A percentile compares a stretch with the other conserved stretches of the same genome.
Evolutionary conservation across 371 early-diverging fungal genomes (phyloP).

Genomic region (Funneliformis caledonium): DNA sequence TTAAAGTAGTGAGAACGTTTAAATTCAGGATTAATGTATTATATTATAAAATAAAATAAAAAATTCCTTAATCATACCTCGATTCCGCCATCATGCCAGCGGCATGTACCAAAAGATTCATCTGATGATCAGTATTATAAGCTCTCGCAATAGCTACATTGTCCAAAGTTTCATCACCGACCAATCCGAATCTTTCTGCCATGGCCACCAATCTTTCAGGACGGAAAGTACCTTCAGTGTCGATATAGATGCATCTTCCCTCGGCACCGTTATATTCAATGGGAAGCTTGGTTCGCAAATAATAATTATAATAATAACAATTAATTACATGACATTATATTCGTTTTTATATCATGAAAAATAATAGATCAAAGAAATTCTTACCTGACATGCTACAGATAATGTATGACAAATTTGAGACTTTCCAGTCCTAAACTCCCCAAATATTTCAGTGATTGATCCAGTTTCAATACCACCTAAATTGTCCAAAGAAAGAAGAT

Average conservation of each 20-base stretch:
- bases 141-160: constrained; percentile 98
- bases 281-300: constrained; percentile 65
- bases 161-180: constrained; percentile 89
- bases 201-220: constrained; percentile 91
- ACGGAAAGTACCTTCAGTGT: constrained; percentile 99
- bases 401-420: constrained; percentile 98
- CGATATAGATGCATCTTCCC: constrained; percentile 98
- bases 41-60: background rate
- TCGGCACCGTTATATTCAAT: constrained; percentile 89
- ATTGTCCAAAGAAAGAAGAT: too few species aligned
- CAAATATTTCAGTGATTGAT: constrained; percentile 99
- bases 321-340: background rate
- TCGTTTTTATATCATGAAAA: constrained; percentile 1
- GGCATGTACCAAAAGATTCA: constrained; percentile 88
- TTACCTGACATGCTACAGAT: constrained; percentile 96
- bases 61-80: constrained; percentile 47
- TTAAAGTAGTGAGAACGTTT: background rate
- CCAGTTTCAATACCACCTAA: constrained; percentile 98
- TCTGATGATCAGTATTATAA: constrained; percentile 98
- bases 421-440: constrained; percentile 99
- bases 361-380: background rate
- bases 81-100: constrained; percentile 97
- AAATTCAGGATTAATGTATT: constrained; percentile 1
- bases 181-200: constrained; percentile 89
- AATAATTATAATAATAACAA: background rate